These are phyloP conservation scores for Blastocystis sp. DNA, from an alignment of 352 stramenopile genomes.

Conservation along the genomic window DNA sequence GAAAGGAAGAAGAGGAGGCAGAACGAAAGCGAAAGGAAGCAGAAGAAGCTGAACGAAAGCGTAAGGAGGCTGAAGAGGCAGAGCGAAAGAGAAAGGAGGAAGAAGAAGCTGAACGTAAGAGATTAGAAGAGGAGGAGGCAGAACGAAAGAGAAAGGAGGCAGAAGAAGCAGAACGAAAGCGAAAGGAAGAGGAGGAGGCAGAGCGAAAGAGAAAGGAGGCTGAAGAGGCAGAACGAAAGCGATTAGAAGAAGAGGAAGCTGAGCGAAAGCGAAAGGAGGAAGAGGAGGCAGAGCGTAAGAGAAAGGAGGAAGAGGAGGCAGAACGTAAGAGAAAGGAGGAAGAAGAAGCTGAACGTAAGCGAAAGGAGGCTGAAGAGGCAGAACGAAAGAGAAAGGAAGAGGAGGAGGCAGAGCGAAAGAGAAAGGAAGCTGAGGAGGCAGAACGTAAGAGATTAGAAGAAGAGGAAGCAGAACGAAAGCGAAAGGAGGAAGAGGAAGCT, in stretches of 20 bases:
- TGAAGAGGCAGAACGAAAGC: background rate
- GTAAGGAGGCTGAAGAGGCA: background rate
- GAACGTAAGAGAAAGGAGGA: background rate
- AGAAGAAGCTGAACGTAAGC: background rate
- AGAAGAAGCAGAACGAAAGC: background rate
- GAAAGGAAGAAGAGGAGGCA: constrained; percentile 24
- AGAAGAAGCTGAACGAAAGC: background rate
- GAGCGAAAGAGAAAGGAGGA: background rate
- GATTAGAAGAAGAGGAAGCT: background rate
- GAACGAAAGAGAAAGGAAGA: background rate
- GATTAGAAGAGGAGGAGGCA: background rate
- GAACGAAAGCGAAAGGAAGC: background rate
- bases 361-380: background rate
- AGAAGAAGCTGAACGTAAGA: background rate
- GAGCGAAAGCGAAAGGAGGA: background rate
- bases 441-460: background rate
- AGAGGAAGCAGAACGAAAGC: background rate
- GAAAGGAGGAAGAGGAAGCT: background rate
- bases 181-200: background rate
- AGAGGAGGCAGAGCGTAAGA: background rate
- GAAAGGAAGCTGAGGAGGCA: background rate
- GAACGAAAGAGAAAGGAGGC: background rate
- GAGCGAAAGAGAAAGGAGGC: background rate
- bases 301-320: background rate
- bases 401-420: background rate